Base-by-base conservation (phyloP, 2,329 filamentous ascomycete species). In the Aphanocladium album region DNA sequence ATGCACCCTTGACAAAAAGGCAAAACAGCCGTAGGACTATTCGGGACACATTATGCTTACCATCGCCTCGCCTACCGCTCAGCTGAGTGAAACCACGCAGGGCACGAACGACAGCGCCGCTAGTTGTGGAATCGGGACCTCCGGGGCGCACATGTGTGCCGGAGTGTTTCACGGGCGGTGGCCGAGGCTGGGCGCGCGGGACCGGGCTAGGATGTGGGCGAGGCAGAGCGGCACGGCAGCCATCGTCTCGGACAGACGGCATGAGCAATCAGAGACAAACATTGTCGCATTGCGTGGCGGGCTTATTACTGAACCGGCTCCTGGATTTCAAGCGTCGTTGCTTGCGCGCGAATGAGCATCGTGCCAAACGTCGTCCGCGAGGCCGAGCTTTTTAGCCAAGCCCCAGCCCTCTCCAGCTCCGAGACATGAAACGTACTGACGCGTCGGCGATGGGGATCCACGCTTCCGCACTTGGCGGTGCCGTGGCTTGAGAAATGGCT, bases 151-250 rank as follows among this genome's bases (percentile, higher is more conserved):
- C 11, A 54, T 25, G 23, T 30, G 52, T 55, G 52, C 52, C 37
- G 39, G 37, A 55, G 21, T 39, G 52, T 55, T 41, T 55, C 39
- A 55, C 52, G 52, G 52, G 8, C 37, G 35, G 33, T 53, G 50
- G 30, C 50, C 50, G 50, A 54, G 51, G 35, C 23, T n/a, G 35
- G 35, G 35, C 7, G 35, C 17, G 35, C 14, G 51, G 51, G 51
- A 27, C 21, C 51, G 37, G 49, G n/a, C 14, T 17, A 21, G 2
- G 37, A 14, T 47, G 43, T 46, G 43, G 41, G 25, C 17, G 43
- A 46, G 9, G 9, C 45, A 49, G 47, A 50, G 47, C 47, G 47
- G 47, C 47, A 51, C 47, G 47, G 47, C 25, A 33, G 27, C 17
- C 46, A 12, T 51, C 47, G 47, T 30, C 47, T 51, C 47, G 30